phyloP scores from a whole-genome alignment of 129 eudicot species.

The Deinandra increscens region DNA sequence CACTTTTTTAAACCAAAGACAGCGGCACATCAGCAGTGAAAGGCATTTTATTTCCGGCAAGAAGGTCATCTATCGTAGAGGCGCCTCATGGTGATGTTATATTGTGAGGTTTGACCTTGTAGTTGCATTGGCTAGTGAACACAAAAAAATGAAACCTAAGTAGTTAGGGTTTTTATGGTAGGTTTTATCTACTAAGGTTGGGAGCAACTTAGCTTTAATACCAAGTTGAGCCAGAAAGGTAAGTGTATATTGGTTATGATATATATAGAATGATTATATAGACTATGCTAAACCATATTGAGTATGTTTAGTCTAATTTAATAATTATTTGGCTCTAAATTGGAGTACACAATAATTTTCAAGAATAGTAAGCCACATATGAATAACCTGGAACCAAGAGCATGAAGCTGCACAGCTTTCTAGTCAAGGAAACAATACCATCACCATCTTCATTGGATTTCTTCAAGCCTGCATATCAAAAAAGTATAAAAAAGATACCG shows the following conservation, averaged over 20 bases:
- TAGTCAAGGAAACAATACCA: constrained; percentile 40
- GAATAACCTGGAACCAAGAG: constrained; percentile 67
- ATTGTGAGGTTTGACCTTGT: background rate
- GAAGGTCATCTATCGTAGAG: background rate
- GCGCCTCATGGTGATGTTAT: background rate
- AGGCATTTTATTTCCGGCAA: background rate
- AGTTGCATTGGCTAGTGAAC: background rate
- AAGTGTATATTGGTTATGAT: background rate
- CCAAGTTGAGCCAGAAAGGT: background rate
- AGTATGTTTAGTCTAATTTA: background rate
- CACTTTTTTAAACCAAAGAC: background rate
- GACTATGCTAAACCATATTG: background rate
- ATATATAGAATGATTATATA: background rate
- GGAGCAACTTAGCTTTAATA: background rate
- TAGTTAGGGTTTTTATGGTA: background rate
- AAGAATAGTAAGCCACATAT: background rate
- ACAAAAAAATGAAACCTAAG: background rate
- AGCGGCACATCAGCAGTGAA: background rate
- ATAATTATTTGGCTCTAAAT: background rate
- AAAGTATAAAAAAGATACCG: background rate
- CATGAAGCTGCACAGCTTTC: constrained; percentile 67
- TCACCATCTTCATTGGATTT: constrained; percentile 45
- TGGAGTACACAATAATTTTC: background rate
- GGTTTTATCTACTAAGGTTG: background rate
- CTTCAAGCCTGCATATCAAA: constrained; percentile 39